Conservation (phyloP, 2,329 filamentous ascomycete species). For the Aspergillus aculeatus region DNA sequence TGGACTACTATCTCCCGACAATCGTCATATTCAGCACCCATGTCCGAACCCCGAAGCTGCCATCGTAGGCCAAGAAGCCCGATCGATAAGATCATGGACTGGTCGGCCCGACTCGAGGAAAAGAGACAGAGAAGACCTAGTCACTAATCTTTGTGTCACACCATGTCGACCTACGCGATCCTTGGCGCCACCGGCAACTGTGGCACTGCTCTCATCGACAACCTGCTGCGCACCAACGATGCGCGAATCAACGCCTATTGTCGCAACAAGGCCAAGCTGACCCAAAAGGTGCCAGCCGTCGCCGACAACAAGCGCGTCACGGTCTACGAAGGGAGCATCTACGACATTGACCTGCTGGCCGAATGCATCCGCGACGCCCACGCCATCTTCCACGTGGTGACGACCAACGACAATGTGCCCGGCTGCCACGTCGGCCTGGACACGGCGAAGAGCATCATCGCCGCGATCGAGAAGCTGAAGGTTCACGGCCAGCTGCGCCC, state of each 20-base stretch:
- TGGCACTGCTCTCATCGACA: slow-evolving; percentile 43
- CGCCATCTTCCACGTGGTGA: slow-evolving; percentile 44
- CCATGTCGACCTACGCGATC: slow-evolving; percentile 38
- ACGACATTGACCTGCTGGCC: slow-evolving; percentile 40
- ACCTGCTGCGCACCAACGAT: slow-evolving; percentile 35
- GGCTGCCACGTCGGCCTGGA: slow-evolving; percentile 41
- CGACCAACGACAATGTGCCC: slow-evolving; percentile 48
- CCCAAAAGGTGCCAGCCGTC: slow-evolving; percentile 33
- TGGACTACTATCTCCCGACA: too few relatives aligned
- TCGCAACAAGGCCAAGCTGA: slow-evolving; percentile 45
- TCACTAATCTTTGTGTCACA: not conserved
- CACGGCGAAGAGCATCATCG: slow-evolving; percentile 35
- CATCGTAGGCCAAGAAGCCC: too few relatives aligned
- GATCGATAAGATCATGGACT: too few relatives aligned
- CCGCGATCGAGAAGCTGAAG: slow-evolving; percentile 34
- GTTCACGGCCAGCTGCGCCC: not conserved
- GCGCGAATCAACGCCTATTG: slow-evolving; percentile 45
- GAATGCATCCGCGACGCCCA: slow-evolving; percentile 36
- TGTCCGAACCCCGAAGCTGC: too few relatives aligned
- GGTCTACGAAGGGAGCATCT: slow-evolving; percentile 46
- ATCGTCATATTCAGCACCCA: too few relatives aligned
- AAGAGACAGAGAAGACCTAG: too few relatives aligned
- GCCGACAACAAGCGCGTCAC: slow-evolving; percentile 32
- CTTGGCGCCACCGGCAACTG: slow-evolving; percentile 48
- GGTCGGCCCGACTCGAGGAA: too few relatives aligned